A percentile compares a stretch with the other conserved stretches of the same genome.
These are phyloP conservation scores for Cnidoscolus chayamansa DNA, from an alignment of 441 rosid genomes.

Conservation along the genomic window DNA sequence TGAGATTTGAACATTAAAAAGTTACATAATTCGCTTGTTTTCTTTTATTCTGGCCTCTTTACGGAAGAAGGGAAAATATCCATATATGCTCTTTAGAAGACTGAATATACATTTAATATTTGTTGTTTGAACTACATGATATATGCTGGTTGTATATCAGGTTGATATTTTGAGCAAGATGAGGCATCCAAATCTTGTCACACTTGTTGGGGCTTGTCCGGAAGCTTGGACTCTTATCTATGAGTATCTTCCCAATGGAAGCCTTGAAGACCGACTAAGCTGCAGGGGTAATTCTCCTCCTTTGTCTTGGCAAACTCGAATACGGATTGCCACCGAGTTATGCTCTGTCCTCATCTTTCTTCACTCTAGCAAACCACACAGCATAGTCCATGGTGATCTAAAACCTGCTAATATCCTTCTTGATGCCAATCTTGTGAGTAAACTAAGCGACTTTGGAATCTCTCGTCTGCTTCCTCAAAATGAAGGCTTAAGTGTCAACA, in stretches of 20 bases:
- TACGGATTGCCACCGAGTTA: constrained; percentile 70
- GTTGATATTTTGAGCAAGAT: constrained; percentile 80
- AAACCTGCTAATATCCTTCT: constrained; percentile 86
- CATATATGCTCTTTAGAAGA: neutral
- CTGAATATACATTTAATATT: constrained; percentile 7
- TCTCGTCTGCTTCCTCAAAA: constrained; percentile 42
- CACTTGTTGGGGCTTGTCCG: constrained; percentile 88
- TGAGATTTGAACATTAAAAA: neutral
- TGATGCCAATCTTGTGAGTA: constrained; percentile 69
- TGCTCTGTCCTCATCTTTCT: constrained; percentile 88
- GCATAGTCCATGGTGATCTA: constrained; percentile 85
- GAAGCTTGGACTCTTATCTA: constrained; percentile 82
- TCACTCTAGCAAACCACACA: constrained; percentile 71
- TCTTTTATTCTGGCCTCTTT: neutral
- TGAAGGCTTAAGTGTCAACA: constrained; percentile 34
- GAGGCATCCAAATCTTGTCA: constrained; percentile 89
- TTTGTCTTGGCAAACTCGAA: constrained; percentile 79
- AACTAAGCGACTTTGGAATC: constrained; percentile 83
- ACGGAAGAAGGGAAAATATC: no score
- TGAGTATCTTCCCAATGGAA: constrained; percentile 82
- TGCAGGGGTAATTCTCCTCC: constrained; percentile 79
- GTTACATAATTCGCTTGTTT: neutral
- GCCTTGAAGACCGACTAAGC: constrained; percentile 88
- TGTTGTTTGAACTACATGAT: constrained; percentile 19
- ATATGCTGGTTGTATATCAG: constrained; percentile 39